These are phyloP conservation scores for Phytophthora sansomeana DNA, from an alignment of 352 stramenopile genomes.

Conservation along the genomic window DNA sequence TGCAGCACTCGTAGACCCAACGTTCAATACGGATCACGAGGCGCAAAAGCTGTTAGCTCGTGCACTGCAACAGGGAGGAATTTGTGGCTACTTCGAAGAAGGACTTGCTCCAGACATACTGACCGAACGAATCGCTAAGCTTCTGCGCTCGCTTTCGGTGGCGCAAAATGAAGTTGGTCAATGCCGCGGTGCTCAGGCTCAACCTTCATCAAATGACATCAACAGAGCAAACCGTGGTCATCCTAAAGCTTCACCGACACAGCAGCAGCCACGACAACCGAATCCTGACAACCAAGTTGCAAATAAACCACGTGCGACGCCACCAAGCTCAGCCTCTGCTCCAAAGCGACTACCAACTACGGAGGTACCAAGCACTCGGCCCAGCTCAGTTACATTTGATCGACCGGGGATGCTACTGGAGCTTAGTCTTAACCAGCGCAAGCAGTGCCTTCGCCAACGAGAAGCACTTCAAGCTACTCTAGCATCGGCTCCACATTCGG, in stretches of 20 bases:
- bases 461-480: conserved; percentile 53
- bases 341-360: conserved; percentile 21
- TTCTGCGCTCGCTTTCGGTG: conserved; percentile 64
- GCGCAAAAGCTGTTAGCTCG: conserved; percentile 60
- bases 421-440: conserved; percentile 70
- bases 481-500: conserved; percentile 54
- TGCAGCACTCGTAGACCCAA: conserved; percentile 47
- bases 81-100: conserved; percentile 76
- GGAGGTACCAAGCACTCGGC: conserved; percentile 47
- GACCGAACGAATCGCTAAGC: conserved; percentile 55
- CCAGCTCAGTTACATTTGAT: conserved; percentile 65
- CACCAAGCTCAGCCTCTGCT: conserved; percentile 24
- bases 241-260: background rate
- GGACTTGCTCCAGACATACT: conserved; percentile 41
- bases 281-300: conserved; percentile 16
- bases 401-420: conserved; percentile 74
- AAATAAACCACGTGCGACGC: conserved; percentile 20
- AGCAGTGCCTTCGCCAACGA: conserved; percentile 62
- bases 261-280: conserved; percentile 1
- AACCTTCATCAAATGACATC: background rate
- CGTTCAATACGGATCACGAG: conserved; percentile 31
- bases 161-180: conserved; percentile 58
- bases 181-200: conserved; percentile 47
- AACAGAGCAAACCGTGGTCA: conserved; percentile 17
- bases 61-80: conserved; percentile 55